Base-by-base conservation (phyloP, 345 rosid species). In the Aethionema arabicum region DNA sequence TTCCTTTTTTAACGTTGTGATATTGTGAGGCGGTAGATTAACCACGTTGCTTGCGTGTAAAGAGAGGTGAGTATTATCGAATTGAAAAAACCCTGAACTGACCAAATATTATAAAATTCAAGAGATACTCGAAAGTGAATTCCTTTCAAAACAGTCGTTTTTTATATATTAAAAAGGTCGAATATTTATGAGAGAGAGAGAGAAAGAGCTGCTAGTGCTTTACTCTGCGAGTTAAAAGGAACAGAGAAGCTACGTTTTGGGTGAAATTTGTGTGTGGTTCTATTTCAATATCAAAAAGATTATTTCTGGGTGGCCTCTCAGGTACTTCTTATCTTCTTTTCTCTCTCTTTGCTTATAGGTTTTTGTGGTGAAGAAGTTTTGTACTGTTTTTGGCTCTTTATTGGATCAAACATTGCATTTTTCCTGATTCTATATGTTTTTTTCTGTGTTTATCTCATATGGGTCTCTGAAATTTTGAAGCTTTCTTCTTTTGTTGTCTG, bases 211-310 rank as follows among this genome's bases (percentile, higher is more conserved):
- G 61, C 49, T 57, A 38, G 30, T 64, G 65, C 64, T 51, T 70
- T 49, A 14, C 64, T 66, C 60, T 49, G 40, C 37, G 61, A 63
- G 66, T 57, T 57, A 32, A 61, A 40, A 54, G 59, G 51, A 39
- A 56, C 31, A 41, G 58, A 51, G 48, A 56, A 49, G 30, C 39
- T 39, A 74, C 61, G 63, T 61, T 44, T 46, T 48, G 61, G 27
- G 42, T 56, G 47, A 57, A 48, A 48, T 45, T 66, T 65, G 49
- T 76, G 75, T 85, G 95, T 85, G 95, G 91, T 74, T 88, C 74
- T 81, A 74, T 79, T 77, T 81, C 57, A 42, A 49, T 73, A 72
- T 75, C 70, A 59, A 56, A 63, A 75, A 73, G 77, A 80, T 83
- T 81, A 77, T 65, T 66, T 67, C 75, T 66, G 75, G 72, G 63